Evolutionary conservation across 345 rosid genomes (phyloP).

Genomic region (Boechera retrofracta): DNA sequence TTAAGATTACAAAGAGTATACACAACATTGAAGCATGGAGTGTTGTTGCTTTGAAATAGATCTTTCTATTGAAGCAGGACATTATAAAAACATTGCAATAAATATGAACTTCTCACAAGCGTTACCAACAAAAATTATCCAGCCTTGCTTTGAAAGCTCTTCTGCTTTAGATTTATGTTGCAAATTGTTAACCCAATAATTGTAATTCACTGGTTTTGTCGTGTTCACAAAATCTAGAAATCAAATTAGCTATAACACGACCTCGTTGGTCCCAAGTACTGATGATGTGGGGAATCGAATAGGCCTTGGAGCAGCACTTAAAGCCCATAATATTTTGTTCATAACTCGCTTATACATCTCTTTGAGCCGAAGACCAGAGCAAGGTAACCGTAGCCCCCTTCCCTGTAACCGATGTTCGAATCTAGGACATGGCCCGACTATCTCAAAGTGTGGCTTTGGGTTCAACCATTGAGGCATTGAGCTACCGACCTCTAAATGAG

Average conservation of each 20-base stretch:
- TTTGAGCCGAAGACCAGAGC: not conserved
- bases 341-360: no score
- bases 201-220: not conserved
- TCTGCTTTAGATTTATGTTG: slow-evolving; percentile 9
- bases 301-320: not conserved
- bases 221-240: slow-evolving; percentile 3
- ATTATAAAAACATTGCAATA: slow-evolving; percentile 34
- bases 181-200: slow-evolving; percentile 6
- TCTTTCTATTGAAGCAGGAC: slow-evolving; percentile 21
- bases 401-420: not conserved
- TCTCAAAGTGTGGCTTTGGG: no score
- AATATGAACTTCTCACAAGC: slow-evolving; percentile 12
- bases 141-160: slow-evolving; percentile 36
- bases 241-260: not conserved
- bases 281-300: not conserved
- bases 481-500: no score
- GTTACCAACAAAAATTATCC: no score
- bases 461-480: no score
- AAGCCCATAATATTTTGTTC: no score
- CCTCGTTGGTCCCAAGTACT: not conserved
- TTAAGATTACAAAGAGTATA: not conserved
- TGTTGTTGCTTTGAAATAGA: slow-evolving; percentile 20
- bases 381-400: not conserved
- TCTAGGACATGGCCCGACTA: not conserved
- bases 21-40: slow-evolving; percentile 40